phyloP scores from a whole-genome alignment of 208 protist genomes.

The Trypanosoma avium region DNA sequence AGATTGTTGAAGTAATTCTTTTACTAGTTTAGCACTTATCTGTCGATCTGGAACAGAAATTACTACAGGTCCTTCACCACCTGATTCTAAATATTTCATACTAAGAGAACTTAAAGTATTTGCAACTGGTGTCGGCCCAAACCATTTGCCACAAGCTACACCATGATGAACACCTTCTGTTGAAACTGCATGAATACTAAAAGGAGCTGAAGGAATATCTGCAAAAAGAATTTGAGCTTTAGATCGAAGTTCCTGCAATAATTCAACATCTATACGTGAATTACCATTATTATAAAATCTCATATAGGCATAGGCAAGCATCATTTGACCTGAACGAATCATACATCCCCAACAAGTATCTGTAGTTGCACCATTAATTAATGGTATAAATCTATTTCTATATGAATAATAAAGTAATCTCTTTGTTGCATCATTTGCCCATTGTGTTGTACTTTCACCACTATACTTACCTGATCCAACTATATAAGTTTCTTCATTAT shows the following conservation, averaged over 20 bases:
- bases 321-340: slow-evolving; percentile 89
- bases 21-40: slow-evolving; percentile 27
- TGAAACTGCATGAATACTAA: slow-evolving; percentile 68
- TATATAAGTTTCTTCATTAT: slow-evolving; percentile 28
- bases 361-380: slow-evolving; percentile 62
- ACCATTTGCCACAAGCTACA: slow-evolving; percentile 50
- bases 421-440: slow-evolving; percentile 26
- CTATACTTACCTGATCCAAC: slow-evolving; percentile 39
- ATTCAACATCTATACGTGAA: slow-evolving; percentile 1
- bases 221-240: slow-evolving; percentile 38
- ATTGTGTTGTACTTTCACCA: slow-evolving; percentile 32
- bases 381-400: slow-evolving; percentile 56
- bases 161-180: slow-evolving; percentile 41
- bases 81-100: slow-evolving; percentile 14
- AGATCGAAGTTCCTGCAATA: slow-evolving; percentile 6
- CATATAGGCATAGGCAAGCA: slow-evolving; percentile 61
- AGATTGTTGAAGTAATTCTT: slow-evolving; percentile 20
- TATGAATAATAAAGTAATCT: slow-evolving; percentile 85
- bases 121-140: slow-evolving; percentile 52
- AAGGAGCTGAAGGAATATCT: slow-evolving; percentile 62
- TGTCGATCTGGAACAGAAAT: slow-evolving; percentile 33
- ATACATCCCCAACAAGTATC: slow-evolving; percentile 92
- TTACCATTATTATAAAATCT: slow-evolving; percentile 30
- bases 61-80: slow-evolving; percentile 35
- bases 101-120: slow-evolving; percentile 34